Base-by-base conservation (phyloP, 371 early-diverging fungal species). In the Mortierella sp. region DNA sequence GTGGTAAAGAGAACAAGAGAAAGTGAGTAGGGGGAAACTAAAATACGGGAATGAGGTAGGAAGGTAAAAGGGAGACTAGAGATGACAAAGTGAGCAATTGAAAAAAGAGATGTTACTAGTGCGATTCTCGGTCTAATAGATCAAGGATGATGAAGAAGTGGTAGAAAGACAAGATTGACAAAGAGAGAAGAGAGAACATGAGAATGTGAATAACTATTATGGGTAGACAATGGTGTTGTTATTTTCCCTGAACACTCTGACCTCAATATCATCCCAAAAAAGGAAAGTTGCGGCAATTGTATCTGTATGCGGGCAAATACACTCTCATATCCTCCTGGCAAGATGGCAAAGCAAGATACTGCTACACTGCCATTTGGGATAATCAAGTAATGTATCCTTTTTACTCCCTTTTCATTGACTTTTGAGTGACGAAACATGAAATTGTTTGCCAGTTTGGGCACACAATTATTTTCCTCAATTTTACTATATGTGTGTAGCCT, bases 401-500 rank as follows among this genome's bases (percentile, higher is more conserved):
- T 37, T 37, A 37, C 10, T 37, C 10, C 10, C 10, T 37, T 37
- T 37, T 7, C 10, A 7, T 37, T 37, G 37, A 10, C 37, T 37
- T 37, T 37, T 37, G n/a, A n/a, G n/a, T n/a, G n/a, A n/a, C 37
- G 37, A 4, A 43, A 29, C 4, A 34, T 2, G 2, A 7, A 31
- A 66, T 66, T 58, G 57, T 57, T 58, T 66, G 17, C 66, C 58
- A 3, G 29, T 58, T 66, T 58, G 49, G 55, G 66, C 32, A 58
- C 55, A 66, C 66, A 66, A 66, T 34, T 3, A 59, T 37, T 35
- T 19, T 40, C 53, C 4, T 49, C 43, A 10, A 8, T 43, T 43
- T 43, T 17, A 43, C 10, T 43, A 10, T 43, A 43, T n/a, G n/a
- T n/a, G n/a, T 37, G 29, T 53, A 2, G 53, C 53, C 53, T 53